These are phyloP conservation scores for Diaporthe sp. DNA, from an alignment of 2,329 filamentous ascomycete genomes.

Conservation along the genomic window DNA sequence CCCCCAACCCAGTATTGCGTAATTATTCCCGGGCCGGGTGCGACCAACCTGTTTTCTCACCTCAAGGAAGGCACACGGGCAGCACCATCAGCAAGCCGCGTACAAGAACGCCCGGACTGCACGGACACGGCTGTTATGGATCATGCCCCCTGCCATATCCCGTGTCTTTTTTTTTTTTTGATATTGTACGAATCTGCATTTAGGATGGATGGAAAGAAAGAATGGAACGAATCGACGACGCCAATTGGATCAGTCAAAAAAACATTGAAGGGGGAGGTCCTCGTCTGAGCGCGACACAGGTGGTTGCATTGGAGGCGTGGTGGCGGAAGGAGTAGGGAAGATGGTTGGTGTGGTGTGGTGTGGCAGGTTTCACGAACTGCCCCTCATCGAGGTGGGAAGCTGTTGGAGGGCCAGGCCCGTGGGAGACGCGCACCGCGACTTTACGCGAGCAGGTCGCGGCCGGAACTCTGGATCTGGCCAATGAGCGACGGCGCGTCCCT, in stretches of 20 bases:
- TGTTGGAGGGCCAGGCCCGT: background rate
- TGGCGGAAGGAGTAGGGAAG: background rate
- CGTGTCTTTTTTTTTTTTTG: constrained; percentile 17
- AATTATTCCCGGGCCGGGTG: constrained; percentile 1
- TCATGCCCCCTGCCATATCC: constrained; percentile 23
- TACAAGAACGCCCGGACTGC: background rate
- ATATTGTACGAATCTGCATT: constrained; percentile 14
- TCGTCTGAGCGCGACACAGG: background rate
- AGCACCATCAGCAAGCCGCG: background rate
- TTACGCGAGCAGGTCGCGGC: constrained; percentile 31
- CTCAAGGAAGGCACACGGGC: background rate
- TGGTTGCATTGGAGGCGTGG: background rate
- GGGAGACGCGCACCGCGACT: constrained; percentile 34
- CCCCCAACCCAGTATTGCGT: constrained; percentile 16
- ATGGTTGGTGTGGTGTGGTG: background rate
- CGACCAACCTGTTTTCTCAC: background rate
- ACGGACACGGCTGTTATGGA: background rate
- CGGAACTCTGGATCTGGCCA: constrained; percentile 1
- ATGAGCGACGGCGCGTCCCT: constrained; percentile 15
- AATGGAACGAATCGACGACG: background rate
- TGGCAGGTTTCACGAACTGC: constrained; percentile 11
- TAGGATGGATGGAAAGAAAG: constrained; percentile 18
- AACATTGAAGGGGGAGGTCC: background rate
- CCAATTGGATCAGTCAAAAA: background rate
- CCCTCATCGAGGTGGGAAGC: constrained; percentile 29